These are phyloP conservation scores for Xylaria arbuscula DNA, from an alignment of 2,329 filamentous ascomycete genomes.

Conservation along the genomic window DNA sequence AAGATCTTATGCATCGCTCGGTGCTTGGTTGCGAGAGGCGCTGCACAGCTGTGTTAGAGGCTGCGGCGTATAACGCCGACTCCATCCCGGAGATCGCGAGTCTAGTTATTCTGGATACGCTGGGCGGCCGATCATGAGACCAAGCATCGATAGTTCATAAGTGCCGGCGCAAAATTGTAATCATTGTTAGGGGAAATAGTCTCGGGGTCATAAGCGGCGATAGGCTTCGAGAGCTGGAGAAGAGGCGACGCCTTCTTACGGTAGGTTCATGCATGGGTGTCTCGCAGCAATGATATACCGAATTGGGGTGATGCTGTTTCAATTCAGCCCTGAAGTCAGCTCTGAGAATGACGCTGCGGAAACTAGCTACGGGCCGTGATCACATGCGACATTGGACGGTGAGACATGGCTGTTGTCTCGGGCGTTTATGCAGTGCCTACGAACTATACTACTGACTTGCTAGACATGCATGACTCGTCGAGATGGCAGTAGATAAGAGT, in stretches of 20 bases:
- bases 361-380: slow-evolving; percentile 3
- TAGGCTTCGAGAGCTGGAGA: slow-evolving; percentile 16
- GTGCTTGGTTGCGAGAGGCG: neutral
- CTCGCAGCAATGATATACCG: slow-evolving; percentile 8
- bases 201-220: slow-evolving; percentile 2
- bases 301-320: slow-evolving; percentile 3
- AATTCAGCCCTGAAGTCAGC: neutral
- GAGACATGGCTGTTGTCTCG: slow-evolving; percentile 13
- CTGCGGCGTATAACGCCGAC: neutral
- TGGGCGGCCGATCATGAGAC: neutral
- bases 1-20: neutral
- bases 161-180: neutral
- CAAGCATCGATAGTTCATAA: neutral
- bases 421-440: neutral
- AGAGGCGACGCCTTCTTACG: slow-evolving; percentile 5
- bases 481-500: neutral
- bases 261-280: slow-evolving; percentile 19
- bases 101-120: too few relatives aligned
- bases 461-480: neutral
- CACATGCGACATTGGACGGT: neutral
- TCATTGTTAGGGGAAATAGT: neutral
- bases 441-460: neutral
- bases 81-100: too few relatives aligned
- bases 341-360: neutral
- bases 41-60: neutral